Base-by-base conservation (phyloP, 306 rosid genomes). In the Argentina anserina region DNA sequence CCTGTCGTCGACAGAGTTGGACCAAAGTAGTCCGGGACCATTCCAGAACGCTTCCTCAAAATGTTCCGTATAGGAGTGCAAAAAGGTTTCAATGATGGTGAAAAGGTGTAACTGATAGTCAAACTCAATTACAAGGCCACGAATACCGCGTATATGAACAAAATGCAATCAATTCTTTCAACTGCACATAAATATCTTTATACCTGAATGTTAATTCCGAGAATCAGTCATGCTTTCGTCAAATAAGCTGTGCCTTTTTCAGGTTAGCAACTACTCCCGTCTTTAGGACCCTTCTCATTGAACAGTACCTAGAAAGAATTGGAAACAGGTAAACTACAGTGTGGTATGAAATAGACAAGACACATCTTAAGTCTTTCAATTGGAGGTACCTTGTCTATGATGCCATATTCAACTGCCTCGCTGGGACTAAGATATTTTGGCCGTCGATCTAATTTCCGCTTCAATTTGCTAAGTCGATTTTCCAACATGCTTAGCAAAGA, bases 361-460 rank as follows among this genome's bases (percentile, higher is more conserved):
- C 3, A 75, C 39, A 40, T 23, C 47, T 17, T 11, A 47, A 31
- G 65, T 76, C 55, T 21, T 73, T 75, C 64, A 49, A 73, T 52
- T 74, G 65, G 7, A 23, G 56, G 69, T 84, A 95, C 97, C 97
- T 95, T 95, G 58, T 95, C 99, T 78, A 95, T 91, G 86, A 91
- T 91, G 70, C 97, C 97, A 79, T 95, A 95, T 76, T 95, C 97
- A 76, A 95, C 93, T 76, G 99, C 99, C 80, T 95, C 97, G 58
- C 90, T 95, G 17, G 99, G 99, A 77, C 93, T 95, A 80, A 91
- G 91, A 86, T 91, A 95, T 83, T 95, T 95, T 53, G 99, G 99
- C 23, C 97, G 92, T 77, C n/a, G n/a, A n/a, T n/a, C 83, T 85
- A 74, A 87, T 84, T 75, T 94, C 97, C 25, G 86, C 89, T 80